These are phyloP conservation scores for Pyrus bretschneideri DNA, from an alignment of 306 rosid genomes.

Conservation along the genomic window DNA sequence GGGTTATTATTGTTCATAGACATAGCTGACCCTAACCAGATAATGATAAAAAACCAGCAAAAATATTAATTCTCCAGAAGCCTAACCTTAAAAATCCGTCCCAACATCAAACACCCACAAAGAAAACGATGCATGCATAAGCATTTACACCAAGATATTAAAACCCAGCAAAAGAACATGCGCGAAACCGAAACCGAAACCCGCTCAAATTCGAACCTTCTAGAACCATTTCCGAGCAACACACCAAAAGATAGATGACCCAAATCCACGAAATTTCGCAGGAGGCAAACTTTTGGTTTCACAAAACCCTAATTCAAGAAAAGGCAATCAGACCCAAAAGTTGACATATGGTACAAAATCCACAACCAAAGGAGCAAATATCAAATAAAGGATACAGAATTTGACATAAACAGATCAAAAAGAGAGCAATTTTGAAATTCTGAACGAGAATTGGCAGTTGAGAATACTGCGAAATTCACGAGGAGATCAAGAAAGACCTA, in stretches of 20 bases:
- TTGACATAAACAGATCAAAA: neutral
- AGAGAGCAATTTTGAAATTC: neutral
- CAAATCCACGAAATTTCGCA: neutral
- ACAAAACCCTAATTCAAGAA: constrained; percentile 18
- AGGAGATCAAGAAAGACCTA: neutral
- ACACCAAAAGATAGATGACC: neutral
- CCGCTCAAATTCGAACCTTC: constrained; percentile 2
- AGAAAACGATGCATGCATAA: neutral
- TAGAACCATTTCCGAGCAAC: neutral
- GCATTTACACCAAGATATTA: constrained; percentile 4
- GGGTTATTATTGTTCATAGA: constrained; percentile 81
- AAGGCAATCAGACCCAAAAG: neutral
- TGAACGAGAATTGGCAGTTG: neutral
- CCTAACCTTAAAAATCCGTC: neutral
- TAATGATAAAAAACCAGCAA: constrained; percentile 21
- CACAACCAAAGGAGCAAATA: neutral
- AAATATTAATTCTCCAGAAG: constrained; percentile 21
- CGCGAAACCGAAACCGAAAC: neutral
- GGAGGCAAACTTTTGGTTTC: neutral
- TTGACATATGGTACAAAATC: neutral
- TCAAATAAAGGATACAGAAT: neutral
- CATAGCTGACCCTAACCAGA: constrained; percentile 54
- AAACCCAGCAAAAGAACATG: constrained; percentile 2
- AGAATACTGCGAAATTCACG: neutral
- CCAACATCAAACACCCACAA: neutral